phyloP scores from a whole-genome alignment of 306 rosid genomes.

The Rosa chinensis region DNA sequence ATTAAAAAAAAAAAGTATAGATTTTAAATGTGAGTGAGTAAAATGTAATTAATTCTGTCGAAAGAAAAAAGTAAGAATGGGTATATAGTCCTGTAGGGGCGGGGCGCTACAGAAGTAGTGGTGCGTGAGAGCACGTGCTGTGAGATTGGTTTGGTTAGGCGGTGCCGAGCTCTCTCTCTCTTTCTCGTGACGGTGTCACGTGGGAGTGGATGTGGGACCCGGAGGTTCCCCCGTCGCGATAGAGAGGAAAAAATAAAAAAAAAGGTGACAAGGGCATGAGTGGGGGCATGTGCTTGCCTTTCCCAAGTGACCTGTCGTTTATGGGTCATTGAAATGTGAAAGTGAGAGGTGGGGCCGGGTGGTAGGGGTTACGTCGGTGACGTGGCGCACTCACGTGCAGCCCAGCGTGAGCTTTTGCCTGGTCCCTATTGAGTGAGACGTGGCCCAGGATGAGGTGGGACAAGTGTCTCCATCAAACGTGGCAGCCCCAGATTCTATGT shows the following conservation, averaged over 20 bases:
- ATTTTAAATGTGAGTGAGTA: too few relatives aligned
- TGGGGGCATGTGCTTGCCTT: slow-evolving; percentile 72
- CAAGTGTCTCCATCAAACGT: slow-evolving; percentile 45
- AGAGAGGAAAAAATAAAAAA: neutral
- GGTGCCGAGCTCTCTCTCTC: slow-evolving; percentile 43
- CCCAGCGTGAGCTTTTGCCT: slow-evolving; percentile 21
- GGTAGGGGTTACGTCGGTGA: slow-evolving; percentile 12
- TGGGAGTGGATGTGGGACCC: slow-evolving; percentile 60
- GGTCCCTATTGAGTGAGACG: slow-evolving; percentile 22
- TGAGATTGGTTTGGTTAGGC: slow-evolving; percentile 18
- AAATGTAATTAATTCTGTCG: too few relatives aligned
- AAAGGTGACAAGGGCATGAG: slow-evolving; percentile 9
- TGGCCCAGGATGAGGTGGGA: slow-evolving; percentile 36
- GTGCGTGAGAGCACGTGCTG: slow-evolving; percentile 55
- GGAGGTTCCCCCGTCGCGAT: neutral
- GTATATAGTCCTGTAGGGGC: neutral
- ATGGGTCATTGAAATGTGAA: slow-evolving; percentile 58
- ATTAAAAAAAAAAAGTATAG: too few relatives aligned
- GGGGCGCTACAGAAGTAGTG: neutral
- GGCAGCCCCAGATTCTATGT: slow-evolving; percentile 14
- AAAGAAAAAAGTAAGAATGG: neutral
- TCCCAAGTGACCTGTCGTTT: slow-evolving; percentile 64
- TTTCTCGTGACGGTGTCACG: slow-evolving; percentile 89
- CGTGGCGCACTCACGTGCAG: slow-evolving; percentile 64
- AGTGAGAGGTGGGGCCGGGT: slow-evolving; percentile 19